phyloP scores from a whole-genome alignment of 1,284 basidiomycete genomes.

The Heterobasidion annosum region DNA sequence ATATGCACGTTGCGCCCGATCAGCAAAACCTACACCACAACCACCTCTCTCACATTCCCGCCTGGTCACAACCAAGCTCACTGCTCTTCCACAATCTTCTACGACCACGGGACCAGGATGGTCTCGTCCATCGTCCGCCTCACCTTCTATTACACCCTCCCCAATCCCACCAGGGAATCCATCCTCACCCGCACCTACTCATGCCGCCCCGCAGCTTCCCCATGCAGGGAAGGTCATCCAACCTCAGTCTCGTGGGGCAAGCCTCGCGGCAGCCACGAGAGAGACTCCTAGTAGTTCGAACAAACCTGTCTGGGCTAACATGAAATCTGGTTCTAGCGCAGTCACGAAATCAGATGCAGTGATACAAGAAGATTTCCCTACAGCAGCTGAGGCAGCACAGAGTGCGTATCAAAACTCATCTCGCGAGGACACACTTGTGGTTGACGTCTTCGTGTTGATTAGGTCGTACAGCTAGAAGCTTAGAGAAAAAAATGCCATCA shows the following conservation, averaged over 20 bases:
- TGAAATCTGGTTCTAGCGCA: constrained; percentile 28
- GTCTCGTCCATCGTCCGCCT: constrained; percentile 70
- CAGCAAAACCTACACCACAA: constrained; percentile 51
- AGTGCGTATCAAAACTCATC: constrained; percentile 31
- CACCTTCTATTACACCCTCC: constrained; percentile 40
- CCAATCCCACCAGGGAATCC: constrained; percentile 24
- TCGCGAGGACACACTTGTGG: neutral
- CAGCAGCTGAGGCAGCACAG: constrained; percentile 85
- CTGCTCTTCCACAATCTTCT: constrained; percentile 47
- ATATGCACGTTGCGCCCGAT: constrained; percentile 7
- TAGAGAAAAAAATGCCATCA: constrained; percentile 31
- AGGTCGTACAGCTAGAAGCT: constrained; percentile 18
- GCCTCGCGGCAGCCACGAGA: constrained; percentile 25
- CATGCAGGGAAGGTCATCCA: constrained; percentile 60
- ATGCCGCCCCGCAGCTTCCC: constrained; percentile 36
- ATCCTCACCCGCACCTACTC: constrained; percentile 15
- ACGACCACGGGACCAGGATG: constrained; percentile 57
- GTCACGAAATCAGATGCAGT: constrained; percentile 28
- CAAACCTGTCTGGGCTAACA: constrained; percentile 59
- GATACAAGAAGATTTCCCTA: constrained; percentile 70
- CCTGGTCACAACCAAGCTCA: constrained; percentile 80
- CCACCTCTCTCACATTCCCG: constrained; percentile 58
- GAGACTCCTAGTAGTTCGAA: constrained; percentile 22
- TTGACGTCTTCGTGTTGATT: constrained; percentile 11
- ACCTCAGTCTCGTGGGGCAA: constrained; percentile 45